Base-by-base conservation (phyloP, 495 filamentous ascomycete genomes). In the Neurospora sp. region DNA sequence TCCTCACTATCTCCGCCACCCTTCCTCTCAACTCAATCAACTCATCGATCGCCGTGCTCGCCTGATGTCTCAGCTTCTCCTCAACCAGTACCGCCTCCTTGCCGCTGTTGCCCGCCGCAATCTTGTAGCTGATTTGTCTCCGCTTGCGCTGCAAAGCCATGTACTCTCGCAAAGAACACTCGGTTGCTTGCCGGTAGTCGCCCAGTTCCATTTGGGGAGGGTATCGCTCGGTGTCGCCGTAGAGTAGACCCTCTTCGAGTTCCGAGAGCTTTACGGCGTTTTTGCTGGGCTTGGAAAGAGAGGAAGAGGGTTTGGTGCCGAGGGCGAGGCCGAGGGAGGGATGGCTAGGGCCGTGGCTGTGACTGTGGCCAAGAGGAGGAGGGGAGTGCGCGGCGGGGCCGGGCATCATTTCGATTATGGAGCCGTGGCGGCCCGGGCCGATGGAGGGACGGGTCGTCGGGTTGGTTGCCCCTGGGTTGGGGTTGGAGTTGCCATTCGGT, bases 111-210 rank as follows among this genome's bases (percentile, higher is more conserved):
- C 23, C 70, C 5, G 66, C 69, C 54, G 18, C 73, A 72, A 7
- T 72, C 62, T 38, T 73, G 62, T 48, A 71, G 40, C 54, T 73
- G 69, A 39, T 40, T 6, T 69, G 71, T 7, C 76, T 3, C 3
- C 54, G 77, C 48, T 77, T 72, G 66, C 77, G 78, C 73, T 78
- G 79, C 46, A 82, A 69, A 16, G 75, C 72, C 69, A 81, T 74
- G 74, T 82, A 82, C 72, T 84, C 83, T n/a, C 78, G 74, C 44
- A 84, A 70, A 2, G 80, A 78, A 41, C 75, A 78, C 73, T 82
- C 80, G 39, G 79, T 76, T 18, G 78, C 76, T 4, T 72, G 69
- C 31, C 73, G 78, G 39, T 77, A 40, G 16, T 75, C 73, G 14
- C 59, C 62, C 7, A 81, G 77, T 0, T 66, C 54, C 54, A 66